Evolutionary conservation across 345 rosid genomes (phyloP).

Genomic region (Hibiscus trionum): DNA sequence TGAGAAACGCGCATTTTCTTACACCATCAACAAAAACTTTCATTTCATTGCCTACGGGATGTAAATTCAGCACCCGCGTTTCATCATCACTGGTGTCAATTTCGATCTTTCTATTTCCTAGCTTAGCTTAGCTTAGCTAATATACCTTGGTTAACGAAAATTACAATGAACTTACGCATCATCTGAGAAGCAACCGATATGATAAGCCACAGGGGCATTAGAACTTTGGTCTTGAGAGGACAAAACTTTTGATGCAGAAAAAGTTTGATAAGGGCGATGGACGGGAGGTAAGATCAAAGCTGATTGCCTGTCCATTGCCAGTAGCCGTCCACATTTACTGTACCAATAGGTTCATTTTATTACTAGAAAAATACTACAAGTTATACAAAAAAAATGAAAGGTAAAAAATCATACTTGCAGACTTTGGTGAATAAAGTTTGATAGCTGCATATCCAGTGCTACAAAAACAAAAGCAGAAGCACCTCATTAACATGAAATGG

Average conservation of each 20-base stretch:
- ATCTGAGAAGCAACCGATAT: conserved; percentile 44
- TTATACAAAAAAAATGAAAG: background rate
- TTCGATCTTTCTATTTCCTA: background rate
- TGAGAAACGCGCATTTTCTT: background rate
- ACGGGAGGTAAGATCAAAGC: conserved; percentile 53
- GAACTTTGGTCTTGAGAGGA: conserved; percentile 24
- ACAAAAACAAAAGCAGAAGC: conserved; percentile 11
- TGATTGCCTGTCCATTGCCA: conserved; percentile 63
- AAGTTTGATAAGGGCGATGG: conserved; percentile 33
- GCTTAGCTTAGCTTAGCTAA: background rate
- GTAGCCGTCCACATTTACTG: conserved; percentile 68
- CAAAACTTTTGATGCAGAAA: conserved; percentile 16
- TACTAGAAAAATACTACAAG: conserved; percentile 1
- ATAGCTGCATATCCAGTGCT: conserved; percentile 86
- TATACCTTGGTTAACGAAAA: background rate
- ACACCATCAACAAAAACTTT: background rate
- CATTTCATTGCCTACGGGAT: background rate
- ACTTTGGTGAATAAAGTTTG: conserved; percentile 58
- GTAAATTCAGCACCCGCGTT: background rate
- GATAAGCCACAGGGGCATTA: conserved; percentile 37
- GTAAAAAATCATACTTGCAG: conserved; percentile 48
- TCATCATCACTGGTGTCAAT: background rate
- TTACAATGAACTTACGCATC: conserved; percentile 17
- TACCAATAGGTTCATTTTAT: conserved; percentile 13
- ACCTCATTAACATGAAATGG: conserved; percentile 9